Base-by-base conservation (phyloP, 208 protist genomes). In the Wallacemonas sp. region DNA sequence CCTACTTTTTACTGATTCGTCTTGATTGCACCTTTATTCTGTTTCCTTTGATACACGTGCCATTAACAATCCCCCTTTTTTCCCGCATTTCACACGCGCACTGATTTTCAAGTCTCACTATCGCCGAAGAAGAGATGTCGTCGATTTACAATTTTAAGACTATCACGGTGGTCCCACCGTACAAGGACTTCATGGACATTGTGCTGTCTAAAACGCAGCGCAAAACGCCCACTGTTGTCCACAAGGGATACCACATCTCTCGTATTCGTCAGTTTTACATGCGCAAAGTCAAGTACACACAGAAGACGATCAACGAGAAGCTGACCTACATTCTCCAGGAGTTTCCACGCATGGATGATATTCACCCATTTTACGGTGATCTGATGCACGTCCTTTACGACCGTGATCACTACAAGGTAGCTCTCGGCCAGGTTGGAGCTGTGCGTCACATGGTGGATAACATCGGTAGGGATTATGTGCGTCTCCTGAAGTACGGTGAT, bases 311-410 rank as follows among this genome's bases (percentile, higher is more conserved):
- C 77, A 96, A 99, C 67, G 98, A 99, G 58, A 98, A 98, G 75
- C 84, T 99, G 6, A 86, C 90, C 5, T 78, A 86, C 41, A 99
- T 99, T 46, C 75, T 99, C 31, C 84, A 91, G 51, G 86, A 98
- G 49, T 99, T 99, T 70, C 98, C 98, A 19, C 88, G 96, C 53
- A 90, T 99, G 69, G 97, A 99, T 56, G 98, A 99, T 68, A 98
- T 99, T 56, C 99, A 99, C 83, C 99, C 99, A 36, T 99, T 99
- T 80, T 99, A 99, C 80, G 98, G 96, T 4, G 98, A 99, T 75
- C 86, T 99, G 30, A 98, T 99, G 88, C 99, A 99, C 84, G 98
- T 99, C 21, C 84, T 99, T 2, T 99, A 99, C 86, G 99, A 99
- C 80, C 86, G 94, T 21, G 99, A 99, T 72, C 99, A 99, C 84